These are phyloP conservation scores for Cerrena zonata DNA, from an alignment of 1,284 basidiomycete genomes.

Conservation along the genomic window DNA sequence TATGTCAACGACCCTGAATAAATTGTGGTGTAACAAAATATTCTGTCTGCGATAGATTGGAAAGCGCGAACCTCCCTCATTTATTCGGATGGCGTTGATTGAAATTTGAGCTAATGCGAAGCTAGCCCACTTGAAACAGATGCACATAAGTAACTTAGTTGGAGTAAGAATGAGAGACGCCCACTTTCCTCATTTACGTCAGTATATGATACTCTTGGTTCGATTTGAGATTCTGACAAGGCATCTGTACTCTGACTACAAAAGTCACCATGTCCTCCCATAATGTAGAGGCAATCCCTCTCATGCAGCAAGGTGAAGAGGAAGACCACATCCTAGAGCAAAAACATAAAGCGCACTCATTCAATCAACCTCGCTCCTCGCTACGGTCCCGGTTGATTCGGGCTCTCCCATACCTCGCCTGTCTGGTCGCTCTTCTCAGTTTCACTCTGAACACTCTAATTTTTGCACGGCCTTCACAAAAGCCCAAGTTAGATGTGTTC, in stretches of 20 bases:
- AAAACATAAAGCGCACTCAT: slow-evolving; percentile 1
- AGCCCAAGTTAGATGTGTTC: too few species aligned
- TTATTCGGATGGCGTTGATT: background rate
- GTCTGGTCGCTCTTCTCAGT: slow-evolving; percentile 12
- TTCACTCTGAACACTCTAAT: slow-evolving; percentile 7
- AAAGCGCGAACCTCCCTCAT: too few species aligned
- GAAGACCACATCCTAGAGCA: slow-evolving; percentile 1
- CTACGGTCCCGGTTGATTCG: background rate
- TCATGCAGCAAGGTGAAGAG: slow-evolving; percentile 9
- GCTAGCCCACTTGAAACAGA: background rate
- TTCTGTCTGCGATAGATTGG: too few species aligned
- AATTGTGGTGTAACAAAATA: too few species aligned
- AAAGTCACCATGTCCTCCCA: background rate
- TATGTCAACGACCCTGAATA: too few species aligned
- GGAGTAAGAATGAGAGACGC: background rate
- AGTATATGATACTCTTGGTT: background rate
- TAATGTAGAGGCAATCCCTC: slow-evolving; percentile 9
- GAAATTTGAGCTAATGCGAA: background rate
- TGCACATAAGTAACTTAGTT: background rate
- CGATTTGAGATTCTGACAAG: background rate
- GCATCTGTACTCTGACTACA: background rate
- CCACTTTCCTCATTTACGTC: background rate
- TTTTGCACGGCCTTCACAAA: background rate
- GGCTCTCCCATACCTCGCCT: slow-evolving; percentile 4
- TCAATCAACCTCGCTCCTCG: slow-evolving; percentile 1